A percentile compares a stretch with the other conserved stretches of the same genome.
These are phyloP conservation scores for Rhypophila decipiens DNA, from an alignment of 495 filamentous ascomycete genomes.

Conservation along the genomic window DNA sequence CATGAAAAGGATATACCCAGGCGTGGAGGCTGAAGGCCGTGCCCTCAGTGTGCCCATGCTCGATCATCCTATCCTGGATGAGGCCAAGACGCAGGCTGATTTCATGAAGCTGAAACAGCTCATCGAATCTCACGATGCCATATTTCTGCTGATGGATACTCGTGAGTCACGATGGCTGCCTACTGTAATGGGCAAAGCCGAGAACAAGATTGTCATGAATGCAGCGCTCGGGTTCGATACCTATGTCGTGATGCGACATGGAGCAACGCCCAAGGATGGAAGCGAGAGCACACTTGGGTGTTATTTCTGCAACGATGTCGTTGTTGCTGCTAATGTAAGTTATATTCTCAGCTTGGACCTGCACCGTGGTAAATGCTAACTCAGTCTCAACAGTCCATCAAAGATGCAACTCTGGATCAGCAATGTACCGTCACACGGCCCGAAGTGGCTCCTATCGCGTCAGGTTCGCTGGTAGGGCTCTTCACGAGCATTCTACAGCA, in stretches of 20 bases:
- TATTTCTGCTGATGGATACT: slow-evolving; percentile 96
- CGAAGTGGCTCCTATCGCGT: slow-evolving; percentile 85
- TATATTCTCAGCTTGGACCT: neutral
- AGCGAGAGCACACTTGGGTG: slow-evolving; percentile 69
- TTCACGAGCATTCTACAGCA: slow-evolving; percentile 86
- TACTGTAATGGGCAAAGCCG: slow-evolving; percentile 93
- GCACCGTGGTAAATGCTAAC: slow-evolving; percentile 8
- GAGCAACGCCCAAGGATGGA: slow-evolving; percentile 48
- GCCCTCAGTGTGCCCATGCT: slow-evolving; percentile 88
- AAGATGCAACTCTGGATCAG: slow-evolving; percentile 90
- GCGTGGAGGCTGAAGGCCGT: slow-evolving; percentile 72
- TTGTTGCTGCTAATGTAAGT: slow-evolving; percentile 88
- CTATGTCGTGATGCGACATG: slow-evolving; percentile 95
- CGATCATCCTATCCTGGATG: slow-evolving; percentile 77
- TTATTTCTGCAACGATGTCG: slow-evolving; percentile 98
- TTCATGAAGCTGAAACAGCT: slow-evolving; percentile 68
- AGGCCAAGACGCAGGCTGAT: slow-evolving; percentile 57
- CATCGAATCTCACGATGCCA: slow-evolving; percentile 81
- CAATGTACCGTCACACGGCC: slow-evolving; percentile 97
- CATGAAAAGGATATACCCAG: slow-evolving; percentile 81
- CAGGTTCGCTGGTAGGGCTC: slow-evolving; percentile 85
- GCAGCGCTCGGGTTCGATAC: slow-evolving; percentile 94
- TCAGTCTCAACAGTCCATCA: slow-evolving; percentile 69
- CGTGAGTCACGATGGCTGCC: slow-evolving; percentile 92
- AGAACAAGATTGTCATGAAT: slow-evolving; percentile 92